Conservation (phyloP, 1,284 basidiomycete genomes). For the Meira miltonrushii region DNA sequence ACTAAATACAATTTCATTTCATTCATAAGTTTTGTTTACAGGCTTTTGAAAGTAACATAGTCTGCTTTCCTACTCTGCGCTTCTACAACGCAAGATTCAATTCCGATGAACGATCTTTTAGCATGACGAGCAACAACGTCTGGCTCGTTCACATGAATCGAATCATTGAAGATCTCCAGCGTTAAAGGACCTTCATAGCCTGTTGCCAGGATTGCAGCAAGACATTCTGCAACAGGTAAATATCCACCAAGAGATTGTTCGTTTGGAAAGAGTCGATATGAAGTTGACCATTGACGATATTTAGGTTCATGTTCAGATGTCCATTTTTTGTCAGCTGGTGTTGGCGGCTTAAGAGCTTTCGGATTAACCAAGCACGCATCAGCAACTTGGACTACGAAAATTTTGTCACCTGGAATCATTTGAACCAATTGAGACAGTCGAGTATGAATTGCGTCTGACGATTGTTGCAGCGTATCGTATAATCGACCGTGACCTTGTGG, state of each 20-base stretch:
- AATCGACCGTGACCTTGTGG: not conserved
- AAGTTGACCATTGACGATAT: conserved; percentile 3
- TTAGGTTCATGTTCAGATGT: not conserved
- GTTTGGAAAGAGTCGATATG: not conserved
- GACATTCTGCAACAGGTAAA: not conserved
- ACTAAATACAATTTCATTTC: no score
- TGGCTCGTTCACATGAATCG: not conserved
- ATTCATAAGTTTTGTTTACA: no score
- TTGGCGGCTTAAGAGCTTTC: not conserved
- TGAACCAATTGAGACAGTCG: not conserved
- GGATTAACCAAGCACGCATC: not conserved
- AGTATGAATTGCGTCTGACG: not conserved
- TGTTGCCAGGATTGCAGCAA: not conserved
- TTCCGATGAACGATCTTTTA: not conserved
- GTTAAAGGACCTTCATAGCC: not conserved
- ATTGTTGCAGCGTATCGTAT: not conserved
- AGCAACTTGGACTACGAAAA: not conserved
- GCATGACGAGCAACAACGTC: not conserved
- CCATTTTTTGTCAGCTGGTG: not conserved
- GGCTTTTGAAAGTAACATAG: no score
- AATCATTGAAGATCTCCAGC: not conserved
- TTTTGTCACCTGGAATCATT: not conserved
- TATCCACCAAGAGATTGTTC: not conserved
- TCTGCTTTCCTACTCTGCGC: no score
- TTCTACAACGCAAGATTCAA: not conserved